Percentiles rank a stretch among this genome's conserved stretches.
phyloP scores from a whole-genome alignment of 2,329 filamentous ascomycete genomes.

The Calcarisporium arbuscula region DNA sequence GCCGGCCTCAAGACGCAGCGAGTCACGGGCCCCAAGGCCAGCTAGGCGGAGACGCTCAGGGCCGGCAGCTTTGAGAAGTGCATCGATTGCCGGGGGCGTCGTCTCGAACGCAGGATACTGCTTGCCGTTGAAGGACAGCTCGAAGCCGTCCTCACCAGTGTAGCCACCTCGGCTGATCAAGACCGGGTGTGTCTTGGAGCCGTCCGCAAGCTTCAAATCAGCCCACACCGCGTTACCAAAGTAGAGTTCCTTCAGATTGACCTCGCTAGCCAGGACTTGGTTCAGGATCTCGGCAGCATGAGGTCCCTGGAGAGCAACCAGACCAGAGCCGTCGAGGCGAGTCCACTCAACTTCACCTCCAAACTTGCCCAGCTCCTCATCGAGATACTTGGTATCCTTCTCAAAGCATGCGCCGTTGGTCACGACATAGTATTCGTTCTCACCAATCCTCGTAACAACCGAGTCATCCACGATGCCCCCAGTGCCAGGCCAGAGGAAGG shows the following conservation, averaged over 20 bases:
- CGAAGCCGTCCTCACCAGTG: constrained; percentile 97
- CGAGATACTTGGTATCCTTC: constrained; percentile 78
- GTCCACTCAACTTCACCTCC: constrained; percentile 58
- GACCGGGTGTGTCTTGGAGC: constrained; percentile 30
- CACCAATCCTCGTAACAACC: constrained; percentile 74
- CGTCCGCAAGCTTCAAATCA: constrained; percentile 55
- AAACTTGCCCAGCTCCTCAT: constrained; percentile 56
- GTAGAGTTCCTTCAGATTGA: constrained; percentile 62
- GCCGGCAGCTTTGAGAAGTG: constrained; percentile 60
- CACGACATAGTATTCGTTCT: constrained; percentile 80
- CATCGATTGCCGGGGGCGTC: constrained; percentile 54
- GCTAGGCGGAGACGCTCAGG: constrained; percentile 64
- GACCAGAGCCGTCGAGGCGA: constrained; percentile 64
- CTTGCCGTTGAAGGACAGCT: constrained; percentile 67
- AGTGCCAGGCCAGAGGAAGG: constrained; percentile 68
- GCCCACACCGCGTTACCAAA: constrained; percentile 73
- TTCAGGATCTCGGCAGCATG: constrained; percentile 63
- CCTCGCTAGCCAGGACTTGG: constrained; percentile 48
- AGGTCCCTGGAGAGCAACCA: constrained; percentile 88
- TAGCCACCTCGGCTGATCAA: constrained; percentile 86
- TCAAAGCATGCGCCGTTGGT: constrained; percentile 90
- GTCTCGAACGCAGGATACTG: constrained; percentile 33
- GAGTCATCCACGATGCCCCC: constrained; percentile 95
- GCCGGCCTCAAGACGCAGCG: constrained; percentile 86
- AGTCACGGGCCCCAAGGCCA: constrained; percentile 86